These are phyloP conservation scores for Boletus sp. DNA, from an alignment of 768 basidiomycete genomes.

Conservation along the genomic window DNA sequence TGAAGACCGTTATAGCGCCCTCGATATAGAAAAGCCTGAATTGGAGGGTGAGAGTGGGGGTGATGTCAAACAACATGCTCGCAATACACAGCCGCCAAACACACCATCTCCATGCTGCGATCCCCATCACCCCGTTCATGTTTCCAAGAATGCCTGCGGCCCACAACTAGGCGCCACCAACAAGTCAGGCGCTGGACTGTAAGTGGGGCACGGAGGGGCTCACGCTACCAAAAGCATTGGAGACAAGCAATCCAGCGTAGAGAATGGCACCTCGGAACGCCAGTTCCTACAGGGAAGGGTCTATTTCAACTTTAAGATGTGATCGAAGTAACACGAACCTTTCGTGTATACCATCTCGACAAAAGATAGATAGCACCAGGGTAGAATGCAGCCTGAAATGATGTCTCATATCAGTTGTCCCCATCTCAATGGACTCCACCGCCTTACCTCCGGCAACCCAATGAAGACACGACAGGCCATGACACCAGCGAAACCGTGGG, in stretches of 20 bases:
- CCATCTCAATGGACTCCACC: neutral
- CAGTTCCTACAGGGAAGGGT: conserved; percentile 43
- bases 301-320: neutral
- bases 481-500: conserved; percentile 54
- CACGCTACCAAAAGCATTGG: conserved; percentile 66
- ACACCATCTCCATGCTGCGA: conserved; percentile 70
- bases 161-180: conserved; percentile 43
- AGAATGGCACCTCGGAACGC: conserved; percentile 62
- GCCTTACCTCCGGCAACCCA: conserved; percentile 53
- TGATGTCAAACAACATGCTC: neutral
- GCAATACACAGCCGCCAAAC: neutral
- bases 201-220: conserved; percentile 14
- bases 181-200: neutral
- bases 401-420: neutral
- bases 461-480: conserved; percentile 57
- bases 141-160: conserved; percentile 67
- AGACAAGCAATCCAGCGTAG: conserved; percentile 54
- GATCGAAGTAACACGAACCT: neutral
- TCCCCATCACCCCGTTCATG: conserved; percentile 66
- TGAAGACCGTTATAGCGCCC: conserved; percentile 58
- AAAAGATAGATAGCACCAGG: conserved; percentile 47
- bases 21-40: conserved; percentile 70
- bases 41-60: neutral
- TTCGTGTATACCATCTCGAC: conserved; percentile 25
- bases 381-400: conserved; percentile 53